Evolutionary conservation across 1,284 basidiomycete species (phyloP).

Genomic region (Papiliotrema fonsecae): DNA sequence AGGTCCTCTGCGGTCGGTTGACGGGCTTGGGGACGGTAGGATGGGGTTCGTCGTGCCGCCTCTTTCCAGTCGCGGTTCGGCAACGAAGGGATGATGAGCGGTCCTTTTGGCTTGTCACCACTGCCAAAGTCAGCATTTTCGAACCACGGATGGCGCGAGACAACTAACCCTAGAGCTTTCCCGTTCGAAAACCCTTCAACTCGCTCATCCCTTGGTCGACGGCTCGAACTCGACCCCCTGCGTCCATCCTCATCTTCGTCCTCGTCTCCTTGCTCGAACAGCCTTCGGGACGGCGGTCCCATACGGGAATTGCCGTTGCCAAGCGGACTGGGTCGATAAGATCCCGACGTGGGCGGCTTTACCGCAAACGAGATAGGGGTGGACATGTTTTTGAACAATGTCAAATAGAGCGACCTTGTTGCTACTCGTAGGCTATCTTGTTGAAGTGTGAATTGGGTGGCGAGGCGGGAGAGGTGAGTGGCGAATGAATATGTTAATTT

Average conservation of each 20-base stretch:
- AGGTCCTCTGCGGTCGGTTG: slow-evolving; percentile 14
- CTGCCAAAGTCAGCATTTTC: slow-evolving; percentile 1
- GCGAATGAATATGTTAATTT: not conserved
- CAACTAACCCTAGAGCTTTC: slow-evolving; percentile 17
- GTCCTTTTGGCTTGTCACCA: slow-evolving; percentile 51
- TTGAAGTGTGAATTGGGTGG: slow-evolving; percentile 11
- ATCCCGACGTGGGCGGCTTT: slow-evolving; percentile 29
- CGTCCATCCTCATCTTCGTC: slow-evolving; percentile 37
- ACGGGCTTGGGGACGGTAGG: slow-evolving; percentile 9
- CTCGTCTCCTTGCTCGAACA: slow-evolving; percentile 34
- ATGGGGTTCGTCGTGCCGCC: slow-evolving; percentile 56
- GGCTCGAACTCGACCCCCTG: not conserved
- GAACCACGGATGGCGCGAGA: not conserved
- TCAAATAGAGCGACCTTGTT: slow-evolving; percentile 7
- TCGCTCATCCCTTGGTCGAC: slow-evolving; percentile 57
- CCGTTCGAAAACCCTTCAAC: slow-evolving; percentile 61
- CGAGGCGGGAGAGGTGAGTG: slow-evolving; percentile 2
- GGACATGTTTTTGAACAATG: slow-evolving; percentile 25
- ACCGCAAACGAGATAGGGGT: slow-evolving; percentile 46
- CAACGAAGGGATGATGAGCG: slow-evolving; percentile 74
- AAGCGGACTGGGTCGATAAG: slow-evolving; percentile 27
- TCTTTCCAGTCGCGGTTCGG: slow-evolving; percentile 85
- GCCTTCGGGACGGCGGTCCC: slow-evolving; percentile 36
- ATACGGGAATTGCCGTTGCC: slow-evolving; percentile 15
- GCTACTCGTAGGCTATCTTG: too few species aligned